phyloP scores from a whole-genome alignment of 169 alveolate genomes.

The Cryptosporidium canis region DNA sequence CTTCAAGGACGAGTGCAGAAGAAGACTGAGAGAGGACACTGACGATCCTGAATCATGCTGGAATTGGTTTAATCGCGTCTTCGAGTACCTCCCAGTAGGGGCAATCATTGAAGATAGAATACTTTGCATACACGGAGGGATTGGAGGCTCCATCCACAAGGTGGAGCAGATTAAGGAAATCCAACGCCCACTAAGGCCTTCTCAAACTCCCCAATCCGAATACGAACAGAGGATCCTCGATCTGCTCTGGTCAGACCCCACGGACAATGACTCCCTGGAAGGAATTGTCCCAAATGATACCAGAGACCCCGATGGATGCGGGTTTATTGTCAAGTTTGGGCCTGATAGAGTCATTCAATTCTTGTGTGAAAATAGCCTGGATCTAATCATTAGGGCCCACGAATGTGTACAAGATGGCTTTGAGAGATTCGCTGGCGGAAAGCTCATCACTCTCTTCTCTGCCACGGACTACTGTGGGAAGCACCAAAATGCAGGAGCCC shows the following conservation, averaged over 20 bases:
- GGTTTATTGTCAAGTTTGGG: slow-evolving; percentile 98
- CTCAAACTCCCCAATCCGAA: slow-evolving; percentile 91
- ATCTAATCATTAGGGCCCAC: slow-evolving; percentile 95
- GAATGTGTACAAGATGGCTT: slow-evolving; percentile 99
- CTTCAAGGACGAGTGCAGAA: slow-evolving; percentile 97
- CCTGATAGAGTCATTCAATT: slow-evolving; percentile 88
- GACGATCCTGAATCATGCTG: slow-evolving; percentile 93
- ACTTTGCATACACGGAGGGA: slow-evolving; percentile 99
- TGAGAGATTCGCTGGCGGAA: slow-evolving; percentile 99
- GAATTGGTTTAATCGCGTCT: slow-evolving; percentile 93
- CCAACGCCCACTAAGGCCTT: slow-evolving; percentile 93
- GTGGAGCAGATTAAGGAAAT: slow-evolving; percentile 90
- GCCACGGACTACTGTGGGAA: slow-evolving; percentile 99
- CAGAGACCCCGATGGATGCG: slow-evolving; percentile 99
- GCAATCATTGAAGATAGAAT: slow-evolving; percentile 97
- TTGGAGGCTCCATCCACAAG: slow-evolving; percentile 91
- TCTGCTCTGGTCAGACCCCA: slow-evolving; percentile 94
- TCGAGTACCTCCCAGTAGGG: slow-evolving; percentile 99
- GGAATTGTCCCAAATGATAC: slow-evolving; percentile 97
- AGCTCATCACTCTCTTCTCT: slow-evolving; percentile 96
- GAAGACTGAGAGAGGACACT: slow-evolving; percentile 96
- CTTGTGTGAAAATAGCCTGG: slow-evolving; percentile 83
- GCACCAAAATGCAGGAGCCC: slow-evolving; percentile 96
- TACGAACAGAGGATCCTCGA: slow-evolving; percentile 87
- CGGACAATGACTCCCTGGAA: slow-evolving; percentile 96